Conservation (phyloP, 2,329 filamentous ascomycete genomes). For the Colletotrichum endophyticum region DNA sequence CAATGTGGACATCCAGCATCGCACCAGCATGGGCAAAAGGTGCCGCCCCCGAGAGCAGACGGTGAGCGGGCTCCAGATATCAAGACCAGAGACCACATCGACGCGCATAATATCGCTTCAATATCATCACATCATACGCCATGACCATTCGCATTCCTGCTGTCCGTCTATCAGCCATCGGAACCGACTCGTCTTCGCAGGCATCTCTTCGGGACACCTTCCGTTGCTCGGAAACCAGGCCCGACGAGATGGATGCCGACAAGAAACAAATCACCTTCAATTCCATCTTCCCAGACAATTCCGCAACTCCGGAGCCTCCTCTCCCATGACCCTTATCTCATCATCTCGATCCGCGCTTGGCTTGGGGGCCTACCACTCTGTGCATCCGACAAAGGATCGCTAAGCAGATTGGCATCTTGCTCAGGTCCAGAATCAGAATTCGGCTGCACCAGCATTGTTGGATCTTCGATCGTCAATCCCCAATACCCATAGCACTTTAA, state of each 20-base stretch:
- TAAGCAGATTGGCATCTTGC: conserved; percentile 1
- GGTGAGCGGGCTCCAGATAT: not conserved
- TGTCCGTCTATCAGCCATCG: not conserved
- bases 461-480: conserved; percentile 14
- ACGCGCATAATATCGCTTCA: not conserved
- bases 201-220: not conserved
- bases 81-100: not conserved
- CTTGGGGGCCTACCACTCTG: not conserved
- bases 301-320: not conserved
- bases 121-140: not conserved
- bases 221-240: not conserved
- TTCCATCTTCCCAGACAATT: not conserved
- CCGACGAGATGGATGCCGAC: not conserved
- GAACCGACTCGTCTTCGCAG: not conserved
- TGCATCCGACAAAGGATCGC: not conserved
- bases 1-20: not conserved
- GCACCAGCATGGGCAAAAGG: not conserved
- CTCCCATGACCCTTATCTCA: not conserved
- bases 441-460: conserved; percentile 10
- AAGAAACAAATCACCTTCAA: not conserved
- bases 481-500: conserved; percentile 6
- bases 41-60: not conserved
- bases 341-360: not conserved
- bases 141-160: not conserved
- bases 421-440: conserved; percentile 5